Evolutionary conservation across 352 stramenopile species (phyloP).

Genomic region (Globisporangium solare): DNA sequence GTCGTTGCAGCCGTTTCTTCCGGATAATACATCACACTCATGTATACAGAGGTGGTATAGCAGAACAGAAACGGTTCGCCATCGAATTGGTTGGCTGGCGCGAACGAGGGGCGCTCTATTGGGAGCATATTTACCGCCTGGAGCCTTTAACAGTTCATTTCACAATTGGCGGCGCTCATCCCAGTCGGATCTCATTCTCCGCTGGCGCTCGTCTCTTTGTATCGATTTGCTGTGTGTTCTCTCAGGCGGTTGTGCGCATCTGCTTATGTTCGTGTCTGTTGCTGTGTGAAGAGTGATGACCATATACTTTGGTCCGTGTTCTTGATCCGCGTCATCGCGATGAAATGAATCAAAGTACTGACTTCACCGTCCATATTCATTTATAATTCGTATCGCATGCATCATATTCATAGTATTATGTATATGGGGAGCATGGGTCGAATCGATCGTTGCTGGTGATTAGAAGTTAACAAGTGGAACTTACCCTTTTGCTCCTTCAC

Average conservation of each 20-base stretch:
- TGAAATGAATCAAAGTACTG: constrained; percentile 85
- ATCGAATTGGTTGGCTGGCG: not conserved
- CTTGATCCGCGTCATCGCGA: constrained; percentile 86
- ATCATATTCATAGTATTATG: constrained; percentile 12
- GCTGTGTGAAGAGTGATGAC: constrained; percentile 56
- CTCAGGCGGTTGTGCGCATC: not conserved
- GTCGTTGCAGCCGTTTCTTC: no score
- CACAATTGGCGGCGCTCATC: not conserved
- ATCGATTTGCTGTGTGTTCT: not conserved
- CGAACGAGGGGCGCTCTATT: not conserved
- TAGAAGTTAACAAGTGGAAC: constrained; percentile 31
- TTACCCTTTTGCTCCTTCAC: constrained; percentile 66
- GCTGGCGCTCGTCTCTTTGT: no score
- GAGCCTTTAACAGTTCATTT: not conserved
- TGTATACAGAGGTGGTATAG: not conserved
- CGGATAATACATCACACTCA: no score
- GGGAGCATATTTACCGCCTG: no score
- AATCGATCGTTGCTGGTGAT: constrained; percentile 39
- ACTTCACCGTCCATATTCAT: constrained; percentile 33
- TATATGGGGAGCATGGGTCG: constrained; percentile 9
- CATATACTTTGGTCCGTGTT: constrained; percentile 89
- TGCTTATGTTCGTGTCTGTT: not conserved
- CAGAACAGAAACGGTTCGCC: not conserved
- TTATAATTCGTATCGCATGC: constrained; percentile 33
- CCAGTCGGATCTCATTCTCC: no score